Conservation (phyloP, 768 basidiomycete genomes). For the Boletus pseudo-olivaceus region DNA sequence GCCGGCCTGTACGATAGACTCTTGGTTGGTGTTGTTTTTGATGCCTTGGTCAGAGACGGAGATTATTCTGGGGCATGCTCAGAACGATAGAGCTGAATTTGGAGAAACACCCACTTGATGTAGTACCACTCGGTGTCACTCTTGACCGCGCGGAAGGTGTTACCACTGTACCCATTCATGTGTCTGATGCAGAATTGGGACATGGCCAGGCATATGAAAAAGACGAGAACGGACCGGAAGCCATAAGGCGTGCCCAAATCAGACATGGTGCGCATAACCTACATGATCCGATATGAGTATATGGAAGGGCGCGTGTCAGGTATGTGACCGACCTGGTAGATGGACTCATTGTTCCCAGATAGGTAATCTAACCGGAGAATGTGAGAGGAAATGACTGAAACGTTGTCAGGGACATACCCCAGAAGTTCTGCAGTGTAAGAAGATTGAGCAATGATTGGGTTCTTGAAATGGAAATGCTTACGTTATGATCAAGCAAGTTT, state of each 20-base stretch:
- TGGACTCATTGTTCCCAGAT: neutral
- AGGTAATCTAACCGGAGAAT: neutral
- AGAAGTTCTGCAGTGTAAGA: neutral
- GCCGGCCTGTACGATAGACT: neutral
- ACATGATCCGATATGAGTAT: neutral
- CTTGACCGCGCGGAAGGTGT: neutral
- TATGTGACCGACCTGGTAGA: neutral
- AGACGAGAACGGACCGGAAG: neutral
- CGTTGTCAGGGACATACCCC: neutral
- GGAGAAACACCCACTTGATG: neutral
- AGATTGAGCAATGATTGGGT: neutral
- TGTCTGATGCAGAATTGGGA: neutral
- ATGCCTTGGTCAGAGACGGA: neutral
- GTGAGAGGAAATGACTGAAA: neutral
- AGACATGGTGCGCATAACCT: neutral
- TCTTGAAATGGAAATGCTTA: neutral
- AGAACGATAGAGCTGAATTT: neutral
- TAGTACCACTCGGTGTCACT: neutral
- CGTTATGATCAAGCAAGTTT: neutral
- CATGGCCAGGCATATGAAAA: neutral
- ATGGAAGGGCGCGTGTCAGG: neutral
- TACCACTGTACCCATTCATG: neutral
- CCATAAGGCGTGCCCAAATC: neutral
- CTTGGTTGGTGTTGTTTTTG: neutral
- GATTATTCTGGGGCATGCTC: neutral